phyloP scores from a whole-genome alignment of 2,329 filamentous ascomycete genomes.

The Diaporthe australafricana region DNA sequence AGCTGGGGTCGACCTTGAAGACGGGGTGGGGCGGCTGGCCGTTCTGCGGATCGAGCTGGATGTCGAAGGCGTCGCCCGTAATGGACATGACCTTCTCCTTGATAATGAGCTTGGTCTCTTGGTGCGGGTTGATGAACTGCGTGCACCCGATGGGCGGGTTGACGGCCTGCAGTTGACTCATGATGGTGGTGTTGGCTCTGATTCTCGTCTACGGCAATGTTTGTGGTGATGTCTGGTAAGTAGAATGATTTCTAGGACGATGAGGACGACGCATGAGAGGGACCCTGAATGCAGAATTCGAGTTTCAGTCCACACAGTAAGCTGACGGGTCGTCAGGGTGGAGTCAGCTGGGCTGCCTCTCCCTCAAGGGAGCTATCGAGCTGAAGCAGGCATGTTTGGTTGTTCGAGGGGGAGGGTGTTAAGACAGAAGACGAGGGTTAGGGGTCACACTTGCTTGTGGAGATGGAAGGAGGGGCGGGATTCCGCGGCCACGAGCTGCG shows the following conservation, averaged over 20 bases:
- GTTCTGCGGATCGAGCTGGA: slow-evolving; percentile 59
- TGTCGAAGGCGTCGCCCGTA: slow-evolving; percentile 73
- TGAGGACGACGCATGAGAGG: neutral
- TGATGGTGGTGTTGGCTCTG: neutral
- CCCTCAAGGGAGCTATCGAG: neutral
- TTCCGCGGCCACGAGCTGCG: neutral
- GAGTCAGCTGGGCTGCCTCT: neutral
- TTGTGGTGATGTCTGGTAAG: too few species aligned
- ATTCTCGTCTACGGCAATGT: neutral
- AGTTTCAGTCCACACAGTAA: neutral
- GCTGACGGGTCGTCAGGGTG: neutral
- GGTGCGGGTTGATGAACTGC: slow-evolving; percentile 39
- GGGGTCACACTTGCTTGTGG: too few species aligned
- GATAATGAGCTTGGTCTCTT: slow-evolving; percentile 63
- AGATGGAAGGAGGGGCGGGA: too few species aligned
- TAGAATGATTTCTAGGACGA: neutral
- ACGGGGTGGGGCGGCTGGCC: slow-evolving; percentile 57
- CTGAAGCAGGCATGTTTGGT: too few species aligned
- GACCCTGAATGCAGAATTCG: neutral
- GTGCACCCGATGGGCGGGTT: slow-evolving; percentile 47
- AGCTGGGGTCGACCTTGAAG: slow-evolving; percentile 59
- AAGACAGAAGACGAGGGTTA: too few species aligned
- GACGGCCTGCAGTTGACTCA: slow-evolving; percentile 5
- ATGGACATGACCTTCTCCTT: slow-evolving; percentile 72
- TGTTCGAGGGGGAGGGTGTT: too few species aligned